phyloP scores from a whole-genome alignment of 192 early-diverging fungal species.

The Rhizophagus clarus region DNA sequence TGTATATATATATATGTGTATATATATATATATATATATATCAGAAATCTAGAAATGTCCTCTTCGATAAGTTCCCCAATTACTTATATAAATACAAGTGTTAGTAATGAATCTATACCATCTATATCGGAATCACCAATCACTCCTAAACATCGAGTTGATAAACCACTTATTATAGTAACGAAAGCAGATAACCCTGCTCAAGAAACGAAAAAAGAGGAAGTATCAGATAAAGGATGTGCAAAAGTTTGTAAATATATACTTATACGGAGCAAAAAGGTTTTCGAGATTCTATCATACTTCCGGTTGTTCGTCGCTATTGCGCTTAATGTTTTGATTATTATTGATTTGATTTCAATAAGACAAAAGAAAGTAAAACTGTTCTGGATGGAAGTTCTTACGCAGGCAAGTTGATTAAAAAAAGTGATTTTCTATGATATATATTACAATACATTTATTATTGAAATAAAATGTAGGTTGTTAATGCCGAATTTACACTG shows the following conservation, averaged over 20 bases:
- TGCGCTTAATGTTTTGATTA: not conserved
- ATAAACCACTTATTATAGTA: not conserved
- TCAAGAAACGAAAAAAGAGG: not conserved
- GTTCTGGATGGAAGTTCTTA: slow-evolving; percentile 24
- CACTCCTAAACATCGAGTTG: not conserved
- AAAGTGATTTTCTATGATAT: not conserved
- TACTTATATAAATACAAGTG: not conserved
- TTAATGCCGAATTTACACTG: slow-evolving; percentile 20
- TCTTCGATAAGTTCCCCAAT: not conserved
- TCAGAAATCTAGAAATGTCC: not conserved
- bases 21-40: too few relatives aligned
- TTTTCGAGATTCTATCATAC: slow-evolving; percentile 5
- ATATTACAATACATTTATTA: not conserved
- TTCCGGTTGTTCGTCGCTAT: slow-evolving; percentile 9
- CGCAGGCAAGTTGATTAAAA: not conserved
- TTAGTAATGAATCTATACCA: not conserved
- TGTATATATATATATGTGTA: too few relatives aligned
- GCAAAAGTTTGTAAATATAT: not conserved
- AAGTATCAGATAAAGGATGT: not conserved
- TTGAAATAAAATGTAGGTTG: not conserved
- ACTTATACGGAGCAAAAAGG: not conserved
- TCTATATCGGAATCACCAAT: not conserved
- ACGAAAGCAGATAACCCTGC: not conserved
- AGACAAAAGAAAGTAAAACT: not conserved
- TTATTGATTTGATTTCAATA: slow-evolving; percentile 16